Conservation (phyloP, 1,139 yeast species). For the Sugiyamaella xylanicola region DNA sequence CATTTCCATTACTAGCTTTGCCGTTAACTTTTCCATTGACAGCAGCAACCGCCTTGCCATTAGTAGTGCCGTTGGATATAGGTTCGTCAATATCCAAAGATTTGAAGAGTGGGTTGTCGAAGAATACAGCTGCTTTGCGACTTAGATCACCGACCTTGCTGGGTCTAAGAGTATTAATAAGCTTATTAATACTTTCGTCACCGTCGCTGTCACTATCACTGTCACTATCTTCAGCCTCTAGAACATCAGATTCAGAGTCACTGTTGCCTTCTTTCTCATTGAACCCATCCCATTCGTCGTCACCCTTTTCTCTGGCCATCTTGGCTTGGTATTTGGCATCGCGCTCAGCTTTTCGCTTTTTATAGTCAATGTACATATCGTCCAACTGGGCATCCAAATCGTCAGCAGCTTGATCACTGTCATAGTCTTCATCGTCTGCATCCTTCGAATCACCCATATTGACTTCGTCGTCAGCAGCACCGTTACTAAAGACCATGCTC, state of each 20-base stretch:
- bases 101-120: constrained; percentile 72
- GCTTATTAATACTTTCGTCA: constrained; percentile 67
- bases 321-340: constrained; percentile 82
- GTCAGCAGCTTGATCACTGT: constrained; percentile 64
- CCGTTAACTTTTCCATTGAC: constrained; percentile 2
- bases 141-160: constrained; percentile 59
- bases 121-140: constrained; percentile 71
- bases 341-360: constrained; percentile 71
- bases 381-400: constrained; percentile 80
- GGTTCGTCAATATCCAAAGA: constrained; percentile 12
- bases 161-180: constrained; percentile 59
- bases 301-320: constrained; percentile 69
- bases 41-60: constrained; percentile 23
- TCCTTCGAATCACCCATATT: constrained; percentile 49
- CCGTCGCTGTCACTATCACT: constrained; percentile 50
- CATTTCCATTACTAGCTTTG: not conserved
- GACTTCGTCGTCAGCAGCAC: constrained; percentile 48
- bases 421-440: constrained; percentile 44
- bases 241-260: constrained; percentile 47
- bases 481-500: constrained; percentile 63
- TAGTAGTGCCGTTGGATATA: constrained; percentile 7
- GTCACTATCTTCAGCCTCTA: constrained; percentile 30
- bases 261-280: constrained; percentile 44
- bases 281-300: constrained; percentile 81
- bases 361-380: constrained; percentile 75